phyloP scores from a whole-genome alignment of 345 rosid species.

The Garcia nutans region DNA sequence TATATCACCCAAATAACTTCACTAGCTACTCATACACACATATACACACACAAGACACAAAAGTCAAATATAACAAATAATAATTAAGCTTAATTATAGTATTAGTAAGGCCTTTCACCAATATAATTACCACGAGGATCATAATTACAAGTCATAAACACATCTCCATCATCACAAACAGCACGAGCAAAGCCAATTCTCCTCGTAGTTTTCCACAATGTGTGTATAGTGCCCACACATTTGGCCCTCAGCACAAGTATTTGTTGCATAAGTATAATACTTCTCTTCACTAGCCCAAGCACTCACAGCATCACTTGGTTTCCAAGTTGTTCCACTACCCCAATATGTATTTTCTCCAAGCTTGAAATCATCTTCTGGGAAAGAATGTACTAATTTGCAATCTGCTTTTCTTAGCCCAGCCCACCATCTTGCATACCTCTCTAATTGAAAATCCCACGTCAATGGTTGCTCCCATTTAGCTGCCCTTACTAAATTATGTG shows the following conservation, averaged over 20 bases:
- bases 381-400: conserved; percentile 65
- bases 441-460: conserved; percentile 68
- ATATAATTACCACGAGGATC: conserved; percentile 79
- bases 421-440: conserved; percentile 75
- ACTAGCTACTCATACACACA: too few relatives aligned
- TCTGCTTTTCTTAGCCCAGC: conserved; percentile 61
- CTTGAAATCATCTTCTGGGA: conserved; percentile 53
- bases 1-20: too few relatives aligned
- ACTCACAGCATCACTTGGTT: conserved; percentile 58
- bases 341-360: conserved; percentile 80
- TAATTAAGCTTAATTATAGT: not conserved
- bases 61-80: too few relatives aligned
- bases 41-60: too few relatives aligned
- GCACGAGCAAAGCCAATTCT: conserved; percentile 75
- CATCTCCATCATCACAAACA: conserved; percentile 71
- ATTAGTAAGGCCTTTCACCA: conserved; percentile 73
- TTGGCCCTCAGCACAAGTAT: conserved; percentile 55
- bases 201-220: conserved; percentile 67
- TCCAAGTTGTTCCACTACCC: conserved; percentile 74
- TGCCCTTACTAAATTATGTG: conserved; percentile 68
- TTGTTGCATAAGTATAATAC: conserved; percentile 53
- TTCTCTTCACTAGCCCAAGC: conserved; percentile 78
- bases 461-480: conserved; percentile 63
- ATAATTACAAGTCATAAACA: conserved; percentile 89
- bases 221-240: conserved; percentile 92